phyloP scores from a whole-genome alignment of 164 flowering plant species.

The Tetrastigma voinierianum region DNA sequence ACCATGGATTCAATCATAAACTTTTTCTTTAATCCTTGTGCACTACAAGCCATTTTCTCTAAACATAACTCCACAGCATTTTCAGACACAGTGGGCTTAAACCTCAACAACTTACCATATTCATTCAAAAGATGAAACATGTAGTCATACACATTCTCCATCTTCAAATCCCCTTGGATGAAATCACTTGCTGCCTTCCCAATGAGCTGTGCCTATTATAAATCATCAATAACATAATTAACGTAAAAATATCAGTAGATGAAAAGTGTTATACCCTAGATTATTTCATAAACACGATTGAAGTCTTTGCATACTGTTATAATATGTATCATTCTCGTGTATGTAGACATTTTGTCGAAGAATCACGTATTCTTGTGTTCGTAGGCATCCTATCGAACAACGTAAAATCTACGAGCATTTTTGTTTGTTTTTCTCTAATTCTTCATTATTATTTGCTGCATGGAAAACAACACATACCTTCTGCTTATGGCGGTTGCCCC shows the following conservation, averaged over 20 bases:
- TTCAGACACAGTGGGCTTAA: conserved; percentile 42
- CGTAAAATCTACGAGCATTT: too few species aligned
- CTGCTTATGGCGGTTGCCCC: conserved; percentile 58
- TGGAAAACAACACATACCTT: too few species aligned
- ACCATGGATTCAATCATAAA: conserved; percentile 56
- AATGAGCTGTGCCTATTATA: conserved; percentile 50
- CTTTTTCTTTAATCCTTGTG: conserved; percentile 33
- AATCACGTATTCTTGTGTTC: too few species aligned
- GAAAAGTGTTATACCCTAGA: too few species aligned
- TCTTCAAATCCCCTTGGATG: conserved; percentile 50
- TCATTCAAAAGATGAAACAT: conserved; percentile 66
- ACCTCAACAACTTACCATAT: conserved; percentile 58
- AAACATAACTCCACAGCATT: conserved; percentile 47
- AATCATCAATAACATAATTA: not conserved
- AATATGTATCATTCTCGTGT: too few species aligned
- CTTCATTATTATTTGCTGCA: too few species aligned
- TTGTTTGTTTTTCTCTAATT: too few species aligned
- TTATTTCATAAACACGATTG: too few species aligned
- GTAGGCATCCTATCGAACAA: too few species aligned
- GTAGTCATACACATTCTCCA: conserved; percentile 71
- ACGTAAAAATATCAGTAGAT: not conserved
- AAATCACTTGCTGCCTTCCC: conserved; percentile 58
- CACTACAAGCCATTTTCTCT: conserved; percentile 53
- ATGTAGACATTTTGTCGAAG: too few species aligned
- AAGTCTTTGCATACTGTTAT: too few species aligned